Evolutionary conservation across 2,329 filamentous ascomycete genomes (phyloP), one percentile per base, ranked within the genome.

Genomic region (Stachybotrys chartarum): DNA sequence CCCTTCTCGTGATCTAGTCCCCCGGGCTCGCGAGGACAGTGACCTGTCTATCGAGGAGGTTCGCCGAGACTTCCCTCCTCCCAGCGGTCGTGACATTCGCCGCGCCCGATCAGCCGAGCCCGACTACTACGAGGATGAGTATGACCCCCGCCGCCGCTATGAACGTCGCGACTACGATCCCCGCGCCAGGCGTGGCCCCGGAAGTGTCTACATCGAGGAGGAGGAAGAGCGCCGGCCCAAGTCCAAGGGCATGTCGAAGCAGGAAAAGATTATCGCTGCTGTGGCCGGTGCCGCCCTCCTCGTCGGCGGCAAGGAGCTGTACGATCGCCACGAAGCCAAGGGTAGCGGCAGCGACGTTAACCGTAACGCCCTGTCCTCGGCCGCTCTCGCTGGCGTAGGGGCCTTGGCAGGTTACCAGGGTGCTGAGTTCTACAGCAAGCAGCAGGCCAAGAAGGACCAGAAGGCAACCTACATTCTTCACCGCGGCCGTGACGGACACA

Each of bases 1-100:
- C 52, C 68, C 72, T 49, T 72, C 74, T 32, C 78, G 75, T 57
- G 82, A 84, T 47, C 73, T 86, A 7, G 72, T 86, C 12, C 80
- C 81, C 42, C 76, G 81, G 30, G 68, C 75, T 52, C 85, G 87
- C 60, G 86, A 92, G 68, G 87, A 91, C 65, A 91, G 87, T 70
- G 85, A 86, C 50, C 75, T 87, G 30, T 86, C 86, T 3, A 73
- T 95, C 66, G 92, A 96, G 73, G 90, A 95, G 72, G 84, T 95
- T 57, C 84, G 84, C 60, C 85, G 91, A 61, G 89, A 95, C 63
- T 96, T 95, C 65, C 90, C 90, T 35, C 89, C 90, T 7, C 87
- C 86, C n/a, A 60, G 61, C 10, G 66, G 77, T 58, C 69, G 71
- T 55, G 81, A 82, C 58, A 65, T 79, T 44, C 80, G 83, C 61